phyloP scores from a whole-genome alignment of 371 early-diverging fungal species.

The Mortierella sp. region DNA sequence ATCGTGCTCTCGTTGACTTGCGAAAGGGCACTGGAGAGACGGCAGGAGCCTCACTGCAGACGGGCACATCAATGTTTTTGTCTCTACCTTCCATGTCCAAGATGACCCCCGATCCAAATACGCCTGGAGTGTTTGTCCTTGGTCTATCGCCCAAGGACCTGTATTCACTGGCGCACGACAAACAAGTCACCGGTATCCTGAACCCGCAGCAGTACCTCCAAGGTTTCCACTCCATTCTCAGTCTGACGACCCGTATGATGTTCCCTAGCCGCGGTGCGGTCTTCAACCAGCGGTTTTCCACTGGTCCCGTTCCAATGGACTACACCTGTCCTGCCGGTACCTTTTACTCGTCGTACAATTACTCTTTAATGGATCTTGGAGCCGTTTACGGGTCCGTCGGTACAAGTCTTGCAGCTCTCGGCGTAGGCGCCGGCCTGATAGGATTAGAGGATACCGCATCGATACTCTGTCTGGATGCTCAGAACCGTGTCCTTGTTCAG shows the following conservation, averaged over 20 bases:
- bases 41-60: not conserved
- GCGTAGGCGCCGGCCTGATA: not conserved
- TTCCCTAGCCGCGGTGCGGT: slow-evolving; percentile 31
- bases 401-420: not conserved
- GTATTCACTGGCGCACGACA: slow-evolving; percentile 25
- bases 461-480: slow-evolving; percentile 55
- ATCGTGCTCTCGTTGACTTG: slow-evolving; percentile 21
- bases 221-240: slow-evolving; percentile 50
- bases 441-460: slow-evolving; percentile 27
- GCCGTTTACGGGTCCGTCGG: not conserved
- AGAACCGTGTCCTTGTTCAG: slow-evolving; percentile 47
- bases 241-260: slow-evolving; percentile 46
- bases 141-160: slow-evolving; percentile 36
- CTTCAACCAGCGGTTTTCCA: slow-evolving; percentile 32
- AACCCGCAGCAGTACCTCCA: slow-evolving; percentile 47
- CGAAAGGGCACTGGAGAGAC: not conserved
- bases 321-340: slow-evolving; percentile 44
- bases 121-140: slow-evolving; percentile 46
- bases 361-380: not conserved
- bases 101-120: slow-evolving; percentile 17
- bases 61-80: not conserved
- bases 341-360: slow-evolving; percentile 33
- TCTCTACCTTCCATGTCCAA: slow-evolving; percentile 16
- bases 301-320: slow-evolving; percentile 33
- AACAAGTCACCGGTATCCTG: slow-evolving; percentile 33